Conservation (phyloP, 176 grass and related monocot genomes). For the Cenchrus purpureus region DNA sequence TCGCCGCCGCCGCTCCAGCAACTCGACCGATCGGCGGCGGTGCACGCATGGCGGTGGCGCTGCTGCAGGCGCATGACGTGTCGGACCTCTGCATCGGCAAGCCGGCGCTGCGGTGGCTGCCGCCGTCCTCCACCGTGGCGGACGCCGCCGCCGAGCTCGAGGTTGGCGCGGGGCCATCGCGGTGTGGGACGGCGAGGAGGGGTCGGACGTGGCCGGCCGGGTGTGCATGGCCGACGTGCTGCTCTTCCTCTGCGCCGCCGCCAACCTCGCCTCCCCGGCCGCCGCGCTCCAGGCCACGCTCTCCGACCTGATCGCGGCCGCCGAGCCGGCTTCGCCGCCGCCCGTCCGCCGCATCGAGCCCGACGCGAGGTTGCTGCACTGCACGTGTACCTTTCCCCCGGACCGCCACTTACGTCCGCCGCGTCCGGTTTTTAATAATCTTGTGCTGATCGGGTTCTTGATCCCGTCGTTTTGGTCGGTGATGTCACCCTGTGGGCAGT, state of each 20-base stretch:
- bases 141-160: conserved; percentile 50
- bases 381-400: not conserved
- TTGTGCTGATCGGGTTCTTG: too few species aligned
- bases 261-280: conserved; percentile 44
- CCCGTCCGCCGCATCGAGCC: conserved; percentile 52
- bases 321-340: not conserved
- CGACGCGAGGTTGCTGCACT: conserved; percentile 48
- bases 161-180: conserved; percentile 20
- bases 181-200: conserved; percentile 46
- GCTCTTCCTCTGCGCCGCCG: conserved; percentile 65
- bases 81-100: conserved; percentile 98
- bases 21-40: not conserved
- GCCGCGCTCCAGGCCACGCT: conserved; percentile 56
- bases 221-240: conserved; percentile 65
- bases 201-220: not conserved
- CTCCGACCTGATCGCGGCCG: conserved; percentile 46
- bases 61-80: conserved; percentile 57
- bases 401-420: not conserved
- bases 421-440: too few species aligned
- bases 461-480: too few species aligned
- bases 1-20: not conserved
- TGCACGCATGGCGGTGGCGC: conserved; percentile 56
- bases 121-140: conserved; percentile 46
- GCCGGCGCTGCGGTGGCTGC: conserved; percentile 63
- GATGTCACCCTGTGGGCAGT: conserved; percentile 9